These are phyloP conservation scores for Mesembryanthemum crystallinum DNA, from an alignment of 148 eudicot genomes.

Conservation along the genomic window DNA sequence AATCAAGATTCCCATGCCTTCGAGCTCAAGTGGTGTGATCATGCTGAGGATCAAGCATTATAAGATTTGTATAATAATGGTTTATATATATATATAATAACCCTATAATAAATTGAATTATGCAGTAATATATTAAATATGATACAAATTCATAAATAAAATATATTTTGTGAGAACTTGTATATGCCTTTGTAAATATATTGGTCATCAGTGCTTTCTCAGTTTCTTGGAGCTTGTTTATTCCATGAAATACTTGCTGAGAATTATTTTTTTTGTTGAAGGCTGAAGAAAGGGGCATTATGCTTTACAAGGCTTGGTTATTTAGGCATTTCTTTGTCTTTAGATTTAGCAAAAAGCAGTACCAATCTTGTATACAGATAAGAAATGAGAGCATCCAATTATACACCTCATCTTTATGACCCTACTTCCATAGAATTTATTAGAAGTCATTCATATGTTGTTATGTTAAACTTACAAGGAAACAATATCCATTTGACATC, in stretches of 20 bases:
- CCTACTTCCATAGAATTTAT: neutral
- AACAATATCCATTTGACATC: neutral
- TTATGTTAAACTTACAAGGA: neutral
- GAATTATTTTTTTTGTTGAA: neutral
- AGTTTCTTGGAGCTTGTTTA: neutral
- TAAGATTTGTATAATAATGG: no score
- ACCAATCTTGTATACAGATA: neutral
- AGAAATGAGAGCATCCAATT: neutral
- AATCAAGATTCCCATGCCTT: neutral
- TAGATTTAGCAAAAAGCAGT: neutral
- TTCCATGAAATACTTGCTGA: neutral
- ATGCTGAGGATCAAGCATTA: neutral
- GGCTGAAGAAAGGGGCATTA: neutral
- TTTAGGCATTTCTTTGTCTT: no score
- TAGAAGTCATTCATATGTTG: neutral
- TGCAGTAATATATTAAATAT: no score
- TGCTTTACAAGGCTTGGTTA: neutral
- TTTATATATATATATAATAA: no score
- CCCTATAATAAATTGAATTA: neutral
- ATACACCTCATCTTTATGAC: neutral
- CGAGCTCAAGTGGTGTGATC: neutral
- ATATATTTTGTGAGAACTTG: no score
- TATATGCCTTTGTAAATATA: no score
- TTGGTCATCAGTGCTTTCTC: no score
- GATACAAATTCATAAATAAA: neutral